phyloP scores from a whole-genome alignment of 2,329 filamentous ascomycete species.

The Eutypa lata region DNA sequence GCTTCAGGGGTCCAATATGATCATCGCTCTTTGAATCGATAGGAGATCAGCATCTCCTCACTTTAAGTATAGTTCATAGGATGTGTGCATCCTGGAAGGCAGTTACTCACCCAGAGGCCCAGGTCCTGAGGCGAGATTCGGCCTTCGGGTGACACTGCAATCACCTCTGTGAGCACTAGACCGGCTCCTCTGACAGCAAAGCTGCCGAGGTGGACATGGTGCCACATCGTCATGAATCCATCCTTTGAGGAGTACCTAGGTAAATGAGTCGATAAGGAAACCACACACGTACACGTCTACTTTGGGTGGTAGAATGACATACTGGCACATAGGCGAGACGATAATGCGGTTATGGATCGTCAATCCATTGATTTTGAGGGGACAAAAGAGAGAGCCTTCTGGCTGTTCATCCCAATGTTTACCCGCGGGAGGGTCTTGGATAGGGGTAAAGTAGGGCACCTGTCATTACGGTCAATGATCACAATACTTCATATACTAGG shows the following conservation, averaged over 20 bases:
- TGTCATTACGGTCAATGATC: slow-evolving; percentile 1
- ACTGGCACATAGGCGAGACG: slow-evolving; percentile 46
- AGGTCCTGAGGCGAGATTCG: slow-evolving; percentile 33
- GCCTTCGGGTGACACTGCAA: slow-evolving; percentile 27
- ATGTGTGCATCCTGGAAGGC: too few species aligned
- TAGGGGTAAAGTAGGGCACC: slow-evolving; percentile 16
- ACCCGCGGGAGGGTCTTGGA: slow-evolving; percentile 17
- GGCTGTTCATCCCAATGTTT: slow-evolving; percentile 13
- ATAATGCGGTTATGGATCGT: slow-evolving; percentile 44
- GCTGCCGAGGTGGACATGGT: slow-evolving; percentile 37
- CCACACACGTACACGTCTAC: neutral
- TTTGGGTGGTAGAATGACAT: neutral
- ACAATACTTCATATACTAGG: neutral
- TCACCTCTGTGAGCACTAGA: slow-evolving; percentile 29
- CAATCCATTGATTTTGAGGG: slow-evolving; percentile 40
- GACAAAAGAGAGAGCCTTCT: slow-evolving; percentile 35
- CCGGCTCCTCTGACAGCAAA: slow-evolving; percentile 33
- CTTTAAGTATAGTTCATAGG: too few species aligned
- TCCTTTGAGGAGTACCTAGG: slow-evolving; percentile 35
- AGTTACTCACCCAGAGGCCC: slow-evolving; percentile 22
- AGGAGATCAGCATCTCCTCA: too few species aligned
- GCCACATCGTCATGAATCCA: slow-evolving; percentile 41
- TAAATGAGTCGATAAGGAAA: neutral
- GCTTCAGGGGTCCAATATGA: slow-evolving; percentile 28
- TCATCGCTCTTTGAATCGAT: too few species aligned